These are phyloP conservation scores for Penicillium verhagenii DNA, from an alignment of 495 filamentous ascomycete genomes.

Conservation along the genomic window DNA sequence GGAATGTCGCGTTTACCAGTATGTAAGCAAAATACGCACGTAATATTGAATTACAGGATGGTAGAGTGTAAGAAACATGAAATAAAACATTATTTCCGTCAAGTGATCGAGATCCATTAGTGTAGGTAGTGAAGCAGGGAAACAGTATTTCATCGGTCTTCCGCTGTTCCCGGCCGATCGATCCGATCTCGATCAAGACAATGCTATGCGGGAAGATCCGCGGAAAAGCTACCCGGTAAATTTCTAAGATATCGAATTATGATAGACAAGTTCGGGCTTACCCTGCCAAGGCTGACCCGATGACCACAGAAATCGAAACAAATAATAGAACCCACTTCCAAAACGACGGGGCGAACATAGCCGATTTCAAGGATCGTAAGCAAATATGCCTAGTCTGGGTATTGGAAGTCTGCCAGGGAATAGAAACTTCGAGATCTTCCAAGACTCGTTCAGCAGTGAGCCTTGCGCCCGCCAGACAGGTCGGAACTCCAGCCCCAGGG, in stretches of 20 bases:
- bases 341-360: neutral
- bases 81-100: no score
- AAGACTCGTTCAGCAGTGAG: constrained; percentile 50
- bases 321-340: neutral
- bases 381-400: neutral
- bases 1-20: neutral
- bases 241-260: neutral
- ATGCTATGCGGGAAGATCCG: neutral
- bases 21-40: neutral
- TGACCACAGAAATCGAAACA: neutral
- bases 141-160: neutral
- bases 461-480: constrained; percentile 62
- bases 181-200: neutral
- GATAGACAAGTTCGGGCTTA: neutral
- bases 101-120: neutral
- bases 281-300: neutral
- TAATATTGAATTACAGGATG: no score
- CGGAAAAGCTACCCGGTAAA: neutral
- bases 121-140: neutral
- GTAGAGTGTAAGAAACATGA: neutral
- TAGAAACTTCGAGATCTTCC: neutral
- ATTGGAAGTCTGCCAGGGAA: neutral
- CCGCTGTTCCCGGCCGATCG: neutral
- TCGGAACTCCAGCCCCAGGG: constrained; percentile 71
- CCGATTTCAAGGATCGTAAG: neutral